phyloP scores from a whole-genome alignment of 2,329 filamentous ascomycete species.

The Fusarium mexicanum region DNA sequence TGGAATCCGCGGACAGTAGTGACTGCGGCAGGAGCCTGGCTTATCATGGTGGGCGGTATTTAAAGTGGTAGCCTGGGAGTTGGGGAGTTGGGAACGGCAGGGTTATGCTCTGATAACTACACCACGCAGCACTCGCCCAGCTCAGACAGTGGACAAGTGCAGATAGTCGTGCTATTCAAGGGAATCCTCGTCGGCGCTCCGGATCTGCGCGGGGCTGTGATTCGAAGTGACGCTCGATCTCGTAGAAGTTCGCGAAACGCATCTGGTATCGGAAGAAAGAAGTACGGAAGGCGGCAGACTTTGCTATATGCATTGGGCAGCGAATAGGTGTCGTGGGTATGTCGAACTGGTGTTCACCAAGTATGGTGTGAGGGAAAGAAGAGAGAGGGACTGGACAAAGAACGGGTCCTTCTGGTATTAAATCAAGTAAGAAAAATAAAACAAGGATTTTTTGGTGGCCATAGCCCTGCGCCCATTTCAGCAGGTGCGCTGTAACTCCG shows the following conservation, averaged over 20 bases:
- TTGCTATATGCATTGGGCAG: constrained; percentile 67
- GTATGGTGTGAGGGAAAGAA: constrained; percentile 40
- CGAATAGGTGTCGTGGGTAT: constrained; percentile 28
- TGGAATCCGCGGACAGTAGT: constrained; percentile 67
- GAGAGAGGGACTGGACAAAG: constrained; percentile 24
- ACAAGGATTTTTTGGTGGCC: constrained; percentile 35
- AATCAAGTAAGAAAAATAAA: constrained; percentile 11
- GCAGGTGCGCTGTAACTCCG: constrained; percentile 20
- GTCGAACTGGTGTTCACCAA: constrained; percentile 40
- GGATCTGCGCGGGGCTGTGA: constrained; percentile 66
- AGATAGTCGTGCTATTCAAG: constrained; percentile 46
- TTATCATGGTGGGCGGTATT: constrained; percentile 54
- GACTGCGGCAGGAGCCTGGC: constrained; percentile 59
- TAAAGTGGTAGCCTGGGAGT: constrained; percentile 10
- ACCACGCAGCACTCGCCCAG: constrained; percentile 32
- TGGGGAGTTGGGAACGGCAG: constrained; percentile 24
- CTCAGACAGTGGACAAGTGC: constrained; percentile 27
- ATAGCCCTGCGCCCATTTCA: constrained; percentile 17
- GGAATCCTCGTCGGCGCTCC: constrained; percentile 67
- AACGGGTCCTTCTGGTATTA: constrained; percentile 33
- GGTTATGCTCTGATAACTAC: constrained; percentile 27
- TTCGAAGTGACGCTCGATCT: constrained; percentile 59
- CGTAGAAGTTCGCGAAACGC: constrained; percentile 60
- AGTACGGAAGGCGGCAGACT: constrained; percentile 54
- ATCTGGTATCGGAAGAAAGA: constrained; percentile 67